These are phyloP conservation scores for Kondoa subrosea DNA, from an alignment of 768 basidiomycete species.

Conservation along the genomic window DNA sequence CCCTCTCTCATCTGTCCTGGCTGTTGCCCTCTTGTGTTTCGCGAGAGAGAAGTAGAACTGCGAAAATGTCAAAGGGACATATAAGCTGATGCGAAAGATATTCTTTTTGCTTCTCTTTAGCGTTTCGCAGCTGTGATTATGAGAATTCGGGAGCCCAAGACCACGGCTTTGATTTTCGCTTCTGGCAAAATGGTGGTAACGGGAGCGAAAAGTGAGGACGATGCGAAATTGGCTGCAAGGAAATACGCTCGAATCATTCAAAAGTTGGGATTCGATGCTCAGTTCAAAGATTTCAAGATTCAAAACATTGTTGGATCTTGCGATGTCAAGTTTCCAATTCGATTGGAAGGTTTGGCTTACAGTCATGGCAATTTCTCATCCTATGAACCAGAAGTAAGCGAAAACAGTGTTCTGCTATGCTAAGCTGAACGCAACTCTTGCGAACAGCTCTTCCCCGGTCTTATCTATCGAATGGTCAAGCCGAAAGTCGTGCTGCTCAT, in stretches of 20 bases:
- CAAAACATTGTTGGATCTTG: conserved; percentile 98
- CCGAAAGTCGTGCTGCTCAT: conserved; percentile 97
- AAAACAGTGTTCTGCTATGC: conserved; percentile 19
- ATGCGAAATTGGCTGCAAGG: conserved; percentile 85
- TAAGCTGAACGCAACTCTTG: background rate
- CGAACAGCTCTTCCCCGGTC: conserved; percentile 83
- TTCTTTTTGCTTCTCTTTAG: no score
- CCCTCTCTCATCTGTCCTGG: background rate
- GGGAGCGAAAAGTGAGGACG: conserved; percentile 96
- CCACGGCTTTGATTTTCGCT: conserved; percentile 96
- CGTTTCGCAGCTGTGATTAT: conserved; percentile 99
- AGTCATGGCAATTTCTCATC: conserved; percentile 94
- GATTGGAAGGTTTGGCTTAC: conserved; percentile 91
- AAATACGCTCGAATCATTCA: conserved; percentile 99
- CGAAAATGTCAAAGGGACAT: no score
- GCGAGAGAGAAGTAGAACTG: no score
- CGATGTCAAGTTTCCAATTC: conserved; percentile 97
- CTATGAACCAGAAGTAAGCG: conserved; percentile 84
- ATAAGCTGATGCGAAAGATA: no score
- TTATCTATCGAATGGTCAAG: conserved; percentile 99
- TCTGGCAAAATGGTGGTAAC: conserved; percentile 99
- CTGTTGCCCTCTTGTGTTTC: background rate
- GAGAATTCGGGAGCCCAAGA: conserved; percentile 99
- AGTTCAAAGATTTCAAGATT: conserved; percentile 98
- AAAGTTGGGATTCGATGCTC: conserved; percentile 97